Conservation (phyloP, 164 flowering plant species). For the Vitis rotundifolia region DNA sequence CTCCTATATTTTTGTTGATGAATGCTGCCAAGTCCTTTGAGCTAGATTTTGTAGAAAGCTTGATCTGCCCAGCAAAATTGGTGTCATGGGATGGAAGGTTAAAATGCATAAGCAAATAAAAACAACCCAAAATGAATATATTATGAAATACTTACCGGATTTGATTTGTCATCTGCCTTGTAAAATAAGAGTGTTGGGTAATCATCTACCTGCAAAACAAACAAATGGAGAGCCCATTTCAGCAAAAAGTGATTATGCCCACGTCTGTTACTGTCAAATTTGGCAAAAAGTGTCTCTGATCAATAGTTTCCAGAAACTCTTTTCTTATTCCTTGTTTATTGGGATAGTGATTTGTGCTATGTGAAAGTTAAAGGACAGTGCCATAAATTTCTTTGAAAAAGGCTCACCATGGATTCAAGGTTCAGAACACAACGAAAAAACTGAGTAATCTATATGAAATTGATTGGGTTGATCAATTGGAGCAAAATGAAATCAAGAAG, state of each 20-base stretch:
- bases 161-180: constrained; percentile 61
- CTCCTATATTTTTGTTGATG: constrained; percentile 53
- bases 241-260: neutral
- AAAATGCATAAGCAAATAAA: neutral
- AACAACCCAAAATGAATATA: neutral
- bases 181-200: constrained; percentile 78
- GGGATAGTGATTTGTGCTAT: no score
- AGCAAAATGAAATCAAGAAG: neutral
- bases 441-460: neutral
- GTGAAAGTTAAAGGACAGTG: neutral
- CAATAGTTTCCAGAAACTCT: no score
- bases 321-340: no score
- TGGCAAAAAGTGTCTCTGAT: no score
- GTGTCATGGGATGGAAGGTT: constrained; percentile 8
- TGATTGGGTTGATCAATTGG: neutral
- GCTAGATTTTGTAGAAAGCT: constrained; percentile 61
- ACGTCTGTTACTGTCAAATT: no score
- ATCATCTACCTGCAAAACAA: constrained; percentile 59
- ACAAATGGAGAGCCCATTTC: neutral
- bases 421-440: neutral
- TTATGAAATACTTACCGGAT: constrained; percentile 53
- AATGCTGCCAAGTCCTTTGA: constrained; percentile 68
- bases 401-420: neutral
- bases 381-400: neutral
- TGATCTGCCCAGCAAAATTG: constrained; percentile 48